Percentiles rank a stretch among this genome's conserved stretches.
phyloP scores from a whole-genome alignment of 176 grass and related monocot genomes.

The Oryza brachyantha region DNA sequence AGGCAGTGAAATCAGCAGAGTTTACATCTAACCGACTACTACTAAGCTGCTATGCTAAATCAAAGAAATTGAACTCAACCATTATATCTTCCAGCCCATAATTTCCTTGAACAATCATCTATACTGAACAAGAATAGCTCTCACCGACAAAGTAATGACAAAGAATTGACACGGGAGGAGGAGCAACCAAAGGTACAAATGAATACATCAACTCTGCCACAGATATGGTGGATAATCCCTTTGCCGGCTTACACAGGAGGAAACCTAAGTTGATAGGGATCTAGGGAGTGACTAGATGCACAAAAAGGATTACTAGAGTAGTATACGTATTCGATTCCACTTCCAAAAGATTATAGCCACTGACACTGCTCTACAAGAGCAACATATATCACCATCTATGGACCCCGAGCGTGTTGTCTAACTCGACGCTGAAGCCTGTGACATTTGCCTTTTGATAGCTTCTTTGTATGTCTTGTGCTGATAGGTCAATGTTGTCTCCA shows the following conservation, averaged over 20 bases:
- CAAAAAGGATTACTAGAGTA: conserved; percentile 22
- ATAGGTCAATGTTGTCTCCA: conserved; percentile 89
- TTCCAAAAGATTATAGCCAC: conserved; percentile 20
- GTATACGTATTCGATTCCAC: conserved; percentile 25
- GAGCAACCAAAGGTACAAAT: conserved; percentile 32
- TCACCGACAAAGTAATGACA: conserved; percentile 11
- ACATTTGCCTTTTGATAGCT: conserved; percentile 69
- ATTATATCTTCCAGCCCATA: not conserved
- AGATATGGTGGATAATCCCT: conserved; percentile 20
- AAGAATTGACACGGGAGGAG: conserved; percentile 26
- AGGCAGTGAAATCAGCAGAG: not conserved
- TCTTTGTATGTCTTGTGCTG: conserved; percentile 96
- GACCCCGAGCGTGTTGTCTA: conserved; percentile 26
- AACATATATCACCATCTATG: not conserved
- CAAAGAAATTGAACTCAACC: not conserved
- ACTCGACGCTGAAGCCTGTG: conserved; percentile 54
- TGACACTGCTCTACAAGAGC: conserved; percentile 1
- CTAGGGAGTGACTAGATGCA: conserved; percentile 31
- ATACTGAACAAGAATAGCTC: conserved; percentile 22
- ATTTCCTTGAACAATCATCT: not conserved
- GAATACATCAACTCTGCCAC: conserved; percentile 33
- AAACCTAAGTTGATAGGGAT: conserved; percentile 17
- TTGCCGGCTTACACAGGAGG: not conserved
- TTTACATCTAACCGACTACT: not conserved
- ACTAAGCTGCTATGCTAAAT: not conserved